Conservation (phyloP, 1,284 basidiomycete genomes). For the Retiboletus flavoniger region DNA sequence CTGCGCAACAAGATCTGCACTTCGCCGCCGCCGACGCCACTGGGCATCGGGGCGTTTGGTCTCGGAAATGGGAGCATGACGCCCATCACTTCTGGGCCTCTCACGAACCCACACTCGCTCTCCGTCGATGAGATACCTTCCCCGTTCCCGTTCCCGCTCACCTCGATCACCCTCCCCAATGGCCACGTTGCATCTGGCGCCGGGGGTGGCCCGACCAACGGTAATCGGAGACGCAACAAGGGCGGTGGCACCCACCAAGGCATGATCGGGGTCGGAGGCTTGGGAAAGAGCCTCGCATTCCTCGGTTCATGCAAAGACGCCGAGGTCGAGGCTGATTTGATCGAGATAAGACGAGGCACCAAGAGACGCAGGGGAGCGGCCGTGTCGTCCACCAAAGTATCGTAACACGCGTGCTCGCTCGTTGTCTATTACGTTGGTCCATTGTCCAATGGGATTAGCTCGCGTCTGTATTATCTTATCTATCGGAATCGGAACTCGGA, state of each 20-base stretch:
- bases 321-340: slow-evolving; percentile 70
- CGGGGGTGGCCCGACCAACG: slow-evolving; percentile 40
- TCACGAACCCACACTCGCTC: slow-evolving; percentile 76
- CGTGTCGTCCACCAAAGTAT: slow-evolving; percentile 32
- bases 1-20: slow-evolving; percentile 73
- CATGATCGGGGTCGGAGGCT: slow-evolving; percentile 51
- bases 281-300: slow-evolving; percentile 63
- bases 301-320: slow-evolving; percentile 56
- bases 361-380: slow-evolving; percentile 63
- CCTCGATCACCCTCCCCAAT: slow-evolving; percentile 40
- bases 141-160: slow-evolving; percentile 75
- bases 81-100: slow-evolving; percentile 61
- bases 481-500: slow-evolving; percentile 31
- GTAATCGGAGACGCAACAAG: slow-evolving; percentile 55
- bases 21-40: slow-evolving; percentile 60
- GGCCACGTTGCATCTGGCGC: slow-evolving; percentile 34
- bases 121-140: slow-evolving; percentile 80
- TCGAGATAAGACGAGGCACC: slow-evolving; percentile 70
- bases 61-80: slow-evolving; percentile 35
- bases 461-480: slow-evolving; percentile 32
- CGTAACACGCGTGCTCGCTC: slow-evolving; percentile 21
- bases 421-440: slow-evolving; percentile 1
- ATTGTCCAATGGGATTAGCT: neutral
- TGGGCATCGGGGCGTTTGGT: slow-evolving; percentile 35
- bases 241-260: slow-evolving; percentile 53